Percentiles rank a stretch among this genome's conserved stretches.
Evolutionary conservation across 75 land plant species (phyloP).

Genomic region (Chamaecyparis obtusa): DNA sequence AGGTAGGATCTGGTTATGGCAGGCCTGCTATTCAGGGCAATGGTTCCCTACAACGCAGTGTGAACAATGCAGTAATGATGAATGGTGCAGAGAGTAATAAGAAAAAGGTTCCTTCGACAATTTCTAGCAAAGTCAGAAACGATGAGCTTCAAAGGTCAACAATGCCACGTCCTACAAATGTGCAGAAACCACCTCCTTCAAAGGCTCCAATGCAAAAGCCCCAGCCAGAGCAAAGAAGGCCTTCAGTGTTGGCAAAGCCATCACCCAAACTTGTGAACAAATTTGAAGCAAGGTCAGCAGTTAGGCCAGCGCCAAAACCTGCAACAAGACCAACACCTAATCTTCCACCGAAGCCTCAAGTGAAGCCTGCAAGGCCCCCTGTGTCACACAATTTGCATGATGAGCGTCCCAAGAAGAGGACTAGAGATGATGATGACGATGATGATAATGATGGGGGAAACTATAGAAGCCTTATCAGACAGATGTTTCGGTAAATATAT

Average conservation of each 20-base stretch:
- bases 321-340: background rate
- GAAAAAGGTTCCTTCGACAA: background rate
- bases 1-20: background rate
- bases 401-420: conserved; percentile 5
- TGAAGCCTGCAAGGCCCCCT: background rate
- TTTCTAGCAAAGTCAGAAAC: background rate
- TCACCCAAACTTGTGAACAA: background rate
- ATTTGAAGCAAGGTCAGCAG: background rate
- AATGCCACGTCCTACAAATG: background rate
- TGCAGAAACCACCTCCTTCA: background rate
- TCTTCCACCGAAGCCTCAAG: background rate
- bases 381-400: background rate
- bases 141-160: background rate
- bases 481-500: conserved; percentile 25
- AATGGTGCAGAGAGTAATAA: background rate
- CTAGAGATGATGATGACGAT: conserved; percentile 3
- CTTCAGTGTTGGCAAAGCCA: background rate
- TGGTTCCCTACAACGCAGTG: background rate
- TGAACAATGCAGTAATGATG: background rate
- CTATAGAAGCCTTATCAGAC: conserved; percentile 23
- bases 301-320: background rate
- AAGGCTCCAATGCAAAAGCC: background rate
- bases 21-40: background rate
- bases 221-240: background rate
- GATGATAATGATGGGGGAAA: conserved; percentile 12